phyloP scores from a whole-genome alignment of 768 basidiomycete species.

The Trametes gibbosa region DNA sequence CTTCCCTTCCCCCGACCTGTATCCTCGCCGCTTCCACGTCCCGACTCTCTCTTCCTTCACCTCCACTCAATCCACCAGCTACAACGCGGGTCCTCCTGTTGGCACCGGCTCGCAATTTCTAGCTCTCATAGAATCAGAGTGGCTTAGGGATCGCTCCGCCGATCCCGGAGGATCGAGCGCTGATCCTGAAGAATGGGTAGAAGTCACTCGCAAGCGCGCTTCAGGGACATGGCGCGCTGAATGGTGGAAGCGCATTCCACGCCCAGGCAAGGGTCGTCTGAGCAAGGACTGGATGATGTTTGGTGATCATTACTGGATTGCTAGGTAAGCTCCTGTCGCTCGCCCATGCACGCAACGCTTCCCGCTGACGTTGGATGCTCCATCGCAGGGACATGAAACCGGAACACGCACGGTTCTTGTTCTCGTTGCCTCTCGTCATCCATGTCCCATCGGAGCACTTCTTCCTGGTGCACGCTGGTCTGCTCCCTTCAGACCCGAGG shows the following conservation, averaged over 20 bases:
- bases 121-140: conserved; percentile 41
- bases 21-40: background rate
- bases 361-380: background rate
- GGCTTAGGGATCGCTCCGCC: conserved; percentile 33
- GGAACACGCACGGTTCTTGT: conserved; percentile 67
- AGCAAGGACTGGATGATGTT: conserved; percentile 67
- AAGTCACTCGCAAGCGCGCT: conserved; percentile 29
- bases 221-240: conserved; percentile 28
- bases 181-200: conserved; percentile 43
- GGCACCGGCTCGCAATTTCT: conserved; percentile 51
- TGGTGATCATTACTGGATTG: conserved; percentile 74
- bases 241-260: conserved; percentile 33
- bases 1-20: conserved; percentile 11
- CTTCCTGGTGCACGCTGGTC: conserved; percentile 80
- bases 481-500: conserved; percentile 70
- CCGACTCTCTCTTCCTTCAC: background rate
- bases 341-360: conserved; percentile 1
- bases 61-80: background rate
- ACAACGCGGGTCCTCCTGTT: conserved; percentile 18
- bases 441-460: conserved; percentile 75
- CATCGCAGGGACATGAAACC: conserved; percentile 49
- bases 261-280: conserved; percentile 25
- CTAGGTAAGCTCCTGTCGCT: conserved; percentile 40
- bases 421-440: conserved; percentile 68
- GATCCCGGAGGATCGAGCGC: conserved; percentile 28